Evolutionary conservation across 805 yeast genomes (phyloP).

Genomic region (Candida oleophila): DNA sequence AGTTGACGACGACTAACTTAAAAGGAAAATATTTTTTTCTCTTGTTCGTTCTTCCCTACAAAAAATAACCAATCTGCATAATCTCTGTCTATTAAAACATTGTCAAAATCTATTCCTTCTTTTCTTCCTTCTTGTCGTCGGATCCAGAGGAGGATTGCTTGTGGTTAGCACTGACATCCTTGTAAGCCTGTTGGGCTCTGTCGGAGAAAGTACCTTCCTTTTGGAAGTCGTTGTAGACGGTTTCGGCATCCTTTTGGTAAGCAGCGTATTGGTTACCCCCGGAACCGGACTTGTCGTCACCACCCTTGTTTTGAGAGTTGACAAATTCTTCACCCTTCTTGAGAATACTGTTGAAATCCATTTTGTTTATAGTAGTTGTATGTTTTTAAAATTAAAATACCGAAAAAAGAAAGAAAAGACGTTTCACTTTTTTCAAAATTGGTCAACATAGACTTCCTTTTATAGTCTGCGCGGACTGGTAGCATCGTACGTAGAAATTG

Average conservation of each 20-base stretch:
- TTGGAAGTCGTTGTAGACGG: constrained; percentile 32
- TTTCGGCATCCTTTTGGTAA: constrained; percentile 32
- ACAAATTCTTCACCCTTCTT: constrained; percentile 30
- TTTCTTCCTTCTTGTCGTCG: constrained; percentile 14
- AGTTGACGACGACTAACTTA: too few relatives aligned
- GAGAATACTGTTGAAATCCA: constrained; percentile 31
- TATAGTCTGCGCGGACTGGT: not conserved
- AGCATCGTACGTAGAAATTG: not conserved
- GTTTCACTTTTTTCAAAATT: not conserved
- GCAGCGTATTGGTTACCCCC: constrained; percentile 17
- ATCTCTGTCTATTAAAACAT: not conserved
- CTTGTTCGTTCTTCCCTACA: too few relatives aligned
- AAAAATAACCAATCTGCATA: too few relatives aligned
- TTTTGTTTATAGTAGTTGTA: constrained; percentile 9
- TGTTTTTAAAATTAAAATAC: not conserved
- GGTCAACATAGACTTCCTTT: not conserved
- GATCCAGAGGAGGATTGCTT: constrained; percentile 9
- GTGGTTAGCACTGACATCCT: constrained; percentile 26
- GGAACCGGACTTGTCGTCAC: constrained; percentile 18
- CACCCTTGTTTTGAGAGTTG: constrained; percentile 12
- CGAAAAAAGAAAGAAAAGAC: not conserved
- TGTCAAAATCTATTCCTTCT: not conserved
- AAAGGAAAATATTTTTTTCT: too few relatives aligned
- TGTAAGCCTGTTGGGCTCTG: constrained; percentile 37
- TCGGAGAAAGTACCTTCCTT: constrained; percentile 27